A percentile compares a stretch with the other conserved stretches of the same genome.
These are phyloP conservation scores for Casuarina equisetifolia DNA, from an alignment of 306 rosid species.

Conservation along the genomic window DNA sequence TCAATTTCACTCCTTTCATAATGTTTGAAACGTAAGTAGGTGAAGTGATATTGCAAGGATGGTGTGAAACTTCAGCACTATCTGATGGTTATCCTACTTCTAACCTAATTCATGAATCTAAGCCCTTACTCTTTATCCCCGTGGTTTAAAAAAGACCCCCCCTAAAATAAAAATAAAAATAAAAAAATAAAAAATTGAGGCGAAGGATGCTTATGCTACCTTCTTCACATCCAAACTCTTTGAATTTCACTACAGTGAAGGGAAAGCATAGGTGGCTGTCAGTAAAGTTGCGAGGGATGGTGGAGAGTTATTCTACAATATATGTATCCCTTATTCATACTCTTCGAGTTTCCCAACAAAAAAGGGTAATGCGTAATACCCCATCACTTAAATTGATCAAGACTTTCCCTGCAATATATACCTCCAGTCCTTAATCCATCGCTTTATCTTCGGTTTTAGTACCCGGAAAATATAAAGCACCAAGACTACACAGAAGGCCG, in stretches of 20 bases:
- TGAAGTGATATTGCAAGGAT: background rate
- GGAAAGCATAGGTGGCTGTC: background rate
- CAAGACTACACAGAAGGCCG: background rate
- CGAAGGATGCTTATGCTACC: background rate
- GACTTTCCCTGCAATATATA: background rate
- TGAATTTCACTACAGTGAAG: background rate
- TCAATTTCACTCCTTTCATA: too few relatives aligned
- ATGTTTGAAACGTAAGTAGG: background rate
- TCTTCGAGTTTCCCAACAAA: background rate
- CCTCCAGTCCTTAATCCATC: background rate
- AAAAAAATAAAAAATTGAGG: too few relatives aligned
- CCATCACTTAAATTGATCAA: background rate
- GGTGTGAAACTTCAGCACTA: background rate
- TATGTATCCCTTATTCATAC: background rate
- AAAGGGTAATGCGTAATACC: background rate
- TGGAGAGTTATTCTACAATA: background rate
- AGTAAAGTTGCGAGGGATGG: background rate
- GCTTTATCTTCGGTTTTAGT: background rate
- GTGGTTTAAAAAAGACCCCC: background rate
- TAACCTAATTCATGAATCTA: background rate
- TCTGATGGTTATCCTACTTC: slow-evolving; percentile 18
- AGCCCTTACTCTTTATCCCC: background rate
- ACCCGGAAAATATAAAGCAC: background rate
- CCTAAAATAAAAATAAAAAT: too few relatives aligned
- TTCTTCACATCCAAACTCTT: background rate